Conservation (phyloP, 163 green algal species). For the Chlamydomonas reinhardtii region DNA sequence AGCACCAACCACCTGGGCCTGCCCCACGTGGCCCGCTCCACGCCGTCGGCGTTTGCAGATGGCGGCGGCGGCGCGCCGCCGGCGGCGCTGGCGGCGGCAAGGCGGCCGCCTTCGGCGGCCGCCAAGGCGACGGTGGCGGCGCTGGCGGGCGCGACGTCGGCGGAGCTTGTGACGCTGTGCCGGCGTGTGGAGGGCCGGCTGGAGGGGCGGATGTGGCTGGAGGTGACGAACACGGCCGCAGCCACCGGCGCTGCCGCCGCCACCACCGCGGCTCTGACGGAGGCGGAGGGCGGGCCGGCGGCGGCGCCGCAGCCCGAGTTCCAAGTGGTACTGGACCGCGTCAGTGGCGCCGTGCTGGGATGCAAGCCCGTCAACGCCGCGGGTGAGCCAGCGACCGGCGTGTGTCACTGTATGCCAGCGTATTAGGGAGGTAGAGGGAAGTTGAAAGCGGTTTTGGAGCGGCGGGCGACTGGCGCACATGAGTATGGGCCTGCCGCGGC, state of each 20-base stretch:
- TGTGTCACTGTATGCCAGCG: too few relatives aligned
- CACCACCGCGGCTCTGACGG: neutral
- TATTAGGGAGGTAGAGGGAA: too few relatives aligned
- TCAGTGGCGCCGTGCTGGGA: neutral
- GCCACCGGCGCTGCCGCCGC: neutral
- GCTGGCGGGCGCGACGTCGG: neutral
- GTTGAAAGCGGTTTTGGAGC: too few relatives aligned
- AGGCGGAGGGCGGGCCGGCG: neutral
- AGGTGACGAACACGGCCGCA: constrained; percentile 13
- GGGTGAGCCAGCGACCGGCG: neutral
- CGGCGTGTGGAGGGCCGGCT: neutral
- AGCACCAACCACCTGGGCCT: too few relatives aligned
- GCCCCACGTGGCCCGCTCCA: too few relatives aligned
- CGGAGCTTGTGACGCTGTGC: constrained; percentile 27
- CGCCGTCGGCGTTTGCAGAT: too few relatives aligned
- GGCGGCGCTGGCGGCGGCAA: neutral
- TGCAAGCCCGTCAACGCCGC: constrained; percentile 31
- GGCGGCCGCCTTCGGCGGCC: neutral
- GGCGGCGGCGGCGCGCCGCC: neutral
- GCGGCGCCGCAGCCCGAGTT: constrained; percentile 3
- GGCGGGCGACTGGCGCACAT: too few relatives aligned
- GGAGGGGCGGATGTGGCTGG: constrained; percentile 20
- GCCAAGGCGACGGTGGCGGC: neutral
- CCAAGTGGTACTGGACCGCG: constrained; percentile 10
- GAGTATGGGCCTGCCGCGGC: too few relatives aligned